These are phyloP conservation scores for Elsinoe batatas DNA, from an alignment of 2,329 filamentous ascomycete genomes.

Conservation along the genomic window DNA sequence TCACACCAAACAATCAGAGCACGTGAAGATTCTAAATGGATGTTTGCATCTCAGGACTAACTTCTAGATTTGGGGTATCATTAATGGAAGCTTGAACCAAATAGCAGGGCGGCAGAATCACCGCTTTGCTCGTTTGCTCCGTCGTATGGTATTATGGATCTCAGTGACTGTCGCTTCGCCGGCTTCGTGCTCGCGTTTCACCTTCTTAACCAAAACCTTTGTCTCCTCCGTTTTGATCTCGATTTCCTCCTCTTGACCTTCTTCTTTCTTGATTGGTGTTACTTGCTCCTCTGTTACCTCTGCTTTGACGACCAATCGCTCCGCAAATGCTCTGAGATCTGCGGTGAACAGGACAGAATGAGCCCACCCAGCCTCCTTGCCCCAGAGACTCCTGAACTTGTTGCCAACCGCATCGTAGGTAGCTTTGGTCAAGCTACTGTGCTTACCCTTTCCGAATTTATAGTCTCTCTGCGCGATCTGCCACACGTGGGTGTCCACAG, in stretches of 20 bases:
- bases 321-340: slow-evolving; percentile 75
- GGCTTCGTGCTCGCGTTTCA: slow-evolving; percentile 33
- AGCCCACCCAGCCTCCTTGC: slow-evolving; percentile 89
- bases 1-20: background rate
- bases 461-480: slow-evolving; percentile 96
- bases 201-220: slow-evolving; percentile 28
- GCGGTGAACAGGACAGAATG: slow-evolving; percentile 95
- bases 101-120: background rate
- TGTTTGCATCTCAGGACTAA: background rate
- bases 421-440: slow-evolving; percentile 75
- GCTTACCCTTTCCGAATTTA: slow-evolving; percentile 72
- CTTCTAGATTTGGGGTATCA: background rate
- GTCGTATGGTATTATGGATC: slow-evolving; percentile 27
- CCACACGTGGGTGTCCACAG: slow-evolving; percentile 97
- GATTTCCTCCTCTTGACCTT: slow-evolving; percentile 12
- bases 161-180: slow-evolving; percentile 31
- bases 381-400: slow-evolving; percentile 84
- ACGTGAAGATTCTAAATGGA: background rate
- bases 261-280: slow-evolving; percentile 17
- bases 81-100: background rate
- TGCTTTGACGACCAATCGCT: slow-evolving; percentile 44
- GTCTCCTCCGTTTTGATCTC: slow-evolving; percentile 27
- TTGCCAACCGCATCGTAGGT: slow-evolving; percentile 87
- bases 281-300: slow-evolving; percentile 40
- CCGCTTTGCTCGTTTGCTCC: slow-evolving; percentile 28